phyloP scores from a whole-genome alignment of 2,329 filamentous ascomycete genomes.

The Beauveria sp. region DNA sequence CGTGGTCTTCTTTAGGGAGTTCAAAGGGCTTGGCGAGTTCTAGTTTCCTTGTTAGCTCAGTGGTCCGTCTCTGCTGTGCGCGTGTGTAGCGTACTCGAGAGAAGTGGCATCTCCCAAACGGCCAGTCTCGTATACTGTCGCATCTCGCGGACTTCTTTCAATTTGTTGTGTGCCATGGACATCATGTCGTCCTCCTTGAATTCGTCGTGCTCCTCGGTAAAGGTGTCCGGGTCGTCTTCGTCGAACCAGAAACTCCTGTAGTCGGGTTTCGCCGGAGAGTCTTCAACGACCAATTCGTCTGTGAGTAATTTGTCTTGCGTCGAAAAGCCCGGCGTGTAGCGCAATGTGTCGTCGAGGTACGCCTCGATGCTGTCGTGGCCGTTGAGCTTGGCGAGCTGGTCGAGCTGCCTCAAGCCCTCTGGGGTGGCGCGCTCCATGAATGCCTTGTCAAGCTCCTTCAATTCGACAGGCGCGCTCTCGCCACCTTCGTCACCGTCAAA shows the following conservation, averaged over 20 bases:
- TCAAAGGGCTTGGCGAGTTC: constrained; percentile 77
- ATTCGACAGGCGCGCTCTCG: constrained; percentile 19
- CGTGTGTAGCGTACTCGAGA: constrained; percentile 58
- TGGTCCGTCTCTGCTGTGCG: not conserved
- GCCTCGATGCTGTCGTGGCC: constrained; percentile 26
- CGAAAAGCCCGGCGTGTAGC: constrained; percentile 22
- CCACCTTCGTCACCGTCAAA: constrained; percentile 17
- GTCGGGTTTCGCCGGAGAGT: constrained; percentile 26
- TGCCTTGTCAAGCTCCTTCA: constrained; percentile 24
- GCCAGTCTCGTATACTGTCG: constrained; percentile 80
- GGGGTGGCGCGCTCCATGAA: constrained; percentile 24
- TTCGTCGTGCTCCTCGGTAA: constrained; percentile 48
- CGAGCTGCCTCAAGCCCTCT: constrained; percentile 25
- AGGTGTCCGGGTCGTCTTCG: constrained; percentile 38
- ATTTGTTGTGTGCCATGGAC: constrained; percentile 72
- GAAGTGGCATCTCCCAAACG: constrained; percentile 91
- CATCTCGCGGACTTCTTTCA: constrained; percentile 82
- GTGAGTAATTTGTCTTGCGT: constrained; percentile 25
- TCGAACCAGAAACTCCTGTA: constrained; percentile 41
- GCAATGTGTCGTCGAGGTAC: constrained; percentile 22
- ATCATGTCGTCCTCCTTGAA: constrained; percentile 80
- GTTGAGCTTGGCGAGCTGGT: constrained; percentile 28
- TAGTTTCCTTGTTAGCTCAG: constrained; percentile 29
- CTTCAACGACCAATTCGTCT: constrained; percentile 23
- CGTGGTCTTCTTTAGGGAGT: constrained; percentile 57